Conservation (phyloP, 2,329 filamentous ascomycete species). For the Saccharata proteae region DNA sequence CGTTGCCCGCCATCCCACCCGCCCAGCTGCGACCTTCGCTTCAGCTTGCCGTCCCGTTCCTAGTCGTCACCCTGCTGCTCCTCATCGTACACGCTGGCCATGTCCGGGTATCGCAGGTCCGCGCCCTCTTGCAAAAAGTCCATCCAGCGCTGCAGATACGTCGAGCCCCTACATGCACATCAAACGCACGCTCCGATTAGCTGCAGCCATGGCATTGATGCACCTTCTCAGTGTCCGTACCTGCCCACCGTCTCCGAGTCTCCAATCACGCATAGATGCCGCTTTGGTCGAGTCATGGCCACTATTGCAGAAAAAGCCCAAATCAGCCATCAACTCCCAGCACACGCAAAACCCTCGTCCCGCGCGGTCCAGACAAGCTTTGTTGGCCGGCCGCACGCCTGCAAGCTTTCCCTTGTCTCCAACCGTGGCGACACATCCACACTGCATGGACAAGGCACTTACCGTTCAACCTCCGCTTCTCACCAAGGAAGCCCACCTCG, state of each 20-base stretch:
- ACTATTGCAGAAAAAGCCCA: too few relatives aligned
- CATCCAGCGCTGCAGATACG: conserved; percentile 87
- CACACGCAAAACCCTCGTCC: background rate
- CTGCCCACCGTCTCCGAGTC: conserved; percentile 86
- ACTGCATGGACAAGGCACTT: conserved; percentile 32
- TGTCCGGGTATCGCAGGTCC: conserved; percentile 78
- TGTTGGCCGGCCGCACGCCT: background rate
- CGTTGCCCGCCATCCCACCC: background rate
- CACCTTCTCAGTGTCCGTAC: conserved; percentile 39
- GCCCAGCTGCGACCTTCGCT: background rate
- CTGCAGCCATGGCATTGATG: background rate
- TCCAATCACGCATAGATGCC: conserved; percentile 81
- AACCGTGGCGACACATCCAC: background rate
- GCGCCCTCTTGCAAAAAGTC: conserved; percentile 77
- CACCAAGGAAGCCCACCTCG: conserved; percentile 85
- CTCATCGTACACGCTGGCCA: conserved; percentile 32
- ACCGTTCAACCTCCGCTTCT: conserved; percentile 90
- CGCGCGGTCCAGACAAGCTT: conserved; percentile 1
- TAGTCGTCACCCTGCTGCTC: conserved; percentile 13
- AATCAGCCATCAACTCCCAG: conserved; percentile 6
- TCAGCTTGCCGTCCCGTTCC: too few relatives aligned
- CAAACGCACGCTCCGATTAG: background rate
- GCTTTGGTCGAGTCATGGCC: conserved; percentile 89
- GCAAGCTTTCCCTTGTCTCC: background rate
- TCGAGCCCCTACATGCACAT: conserved; percentile 52